phyloP scores from a whole-genome alignment of 2,329 filamentous ascomycete species.

The Aspergillus flavus region DNA sequence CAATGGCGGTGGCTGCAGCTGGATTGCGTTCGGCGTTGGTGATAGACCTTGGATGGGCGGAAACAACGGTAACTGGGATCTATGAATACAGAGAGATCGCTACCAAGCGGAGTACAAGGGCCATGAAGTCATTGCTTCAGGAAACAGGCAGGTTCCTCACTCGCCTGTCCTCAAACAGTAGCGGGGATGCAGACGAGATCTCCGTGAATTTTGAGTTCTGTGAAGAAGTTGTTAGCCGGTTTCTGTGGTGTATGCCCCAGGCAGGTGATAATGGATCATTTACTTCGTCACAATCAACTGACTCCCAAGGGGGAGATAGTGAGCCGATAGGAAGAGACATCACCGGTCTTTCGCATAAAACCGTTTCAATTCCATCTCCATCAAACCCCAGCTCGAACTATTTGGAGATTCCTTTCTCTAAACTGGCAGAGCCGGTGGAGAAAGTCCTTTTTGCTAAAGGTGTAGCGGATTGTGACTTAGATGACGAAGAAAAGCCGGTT shows the following conservation, averaged over 20 bases:
- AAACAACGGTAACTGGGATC: slow-evolving; percentile 81
- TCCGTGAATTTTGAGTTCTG: slow-evolving; percentile 73
- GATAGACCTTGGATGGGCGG: slow-evolving; percentile 89
- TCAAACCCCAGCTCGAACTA: slow-evolving; percentile 44
- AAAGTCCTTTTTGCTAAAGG: slow-evolving; percentile 68
- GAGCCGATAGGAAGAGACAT: background rate
- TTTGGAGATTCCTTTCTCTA: slow-evolving; percentile 67
- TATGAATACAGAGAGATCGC: slow-evolving; percentile 88
- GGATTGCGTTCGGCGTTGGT: slow-evolving; percentile 85
- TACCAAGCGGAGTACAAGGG: slow-evolving; percentile 70
- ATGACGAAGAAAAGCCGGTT: slow-evolving; percentile 84
- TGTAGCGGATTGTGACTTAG: slow-evolving; percentile 61
- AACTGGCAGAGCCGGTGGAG: slow-evolving; percentile 74
- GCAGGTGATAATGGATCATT: background rate
- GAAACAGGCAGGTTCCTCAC: slow-evolving; percentile 59
- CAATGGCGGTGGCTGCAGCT: slow-evolving; percentile 74
- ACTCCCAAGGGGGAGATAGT: background rate
- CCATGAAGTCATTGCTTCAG: slow-evolving; percentile 70
- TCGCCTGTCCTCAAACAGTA: slow-evolving; percentile 21
- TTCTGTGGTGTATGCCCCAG: slow-evolving; percentile 71
- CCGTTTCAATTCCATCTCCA: slow-evolving; percentile 49
- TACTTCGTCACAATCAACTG: background rate
- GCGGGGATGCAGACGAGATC: slow-evolving; percentile 39
- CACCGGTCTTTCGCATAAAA: slow-evolving; percentile 31
- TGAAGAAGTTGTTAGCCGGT: slow-evolving; percentile 74